Evolutionary conservation across 176 grass and related monocot species (phyloP).

Genomic region (Cymbopogon citratus): DNA sequence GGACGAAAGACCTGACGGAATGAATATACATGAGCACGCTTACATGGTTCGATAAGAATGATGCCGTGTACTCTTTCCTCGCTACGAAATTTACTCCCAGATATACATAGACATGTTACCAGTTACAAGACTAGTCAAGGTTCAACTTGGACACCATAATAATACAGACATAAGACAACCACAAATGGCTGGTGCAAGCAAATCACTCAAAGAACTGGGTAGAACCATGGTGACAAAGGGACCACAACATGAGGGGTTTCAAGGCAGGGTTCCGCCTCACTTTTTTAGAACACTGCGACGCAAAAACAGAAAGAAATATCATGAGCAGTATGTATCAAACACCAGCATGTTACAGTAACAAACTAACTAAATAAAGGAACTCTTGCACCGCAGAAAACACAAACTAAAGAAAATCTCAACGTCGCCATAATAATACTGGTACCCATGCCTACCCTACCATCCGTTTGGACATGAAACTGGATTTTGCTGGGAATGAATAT

Average conservation of each 20-base stretch:
- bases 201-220: not conserved
- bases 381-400: not conserved
- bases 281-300: slow-evolving; percentile 59
- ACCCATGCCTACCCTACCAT: not conserved
- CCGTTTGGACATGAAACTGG: not conserved
- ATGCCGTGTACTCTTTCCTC: not conserved
- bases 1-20: not conserved
- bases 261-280: slow-evolving; percentile 5
- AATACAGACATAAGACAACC: slow-evolving; percentile 5
- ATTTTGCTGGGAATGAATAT: not conserved
- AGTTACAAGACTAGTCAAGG: not conserved
- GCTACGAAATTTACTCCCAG: slow-evolving; percentile 18
- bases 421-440: not conserved
- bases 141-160: slow-evolving; percentile 12
- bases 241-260: not conserved
- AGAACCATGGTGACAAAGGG: not conserved
- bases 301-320: not conserved
- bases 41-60: slow-evolving; percentile 20
- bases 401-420: not conserved
- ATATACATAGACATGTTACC: slow-evolving; percentile 34
- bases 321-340: not conserved
- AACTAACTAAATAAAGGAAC: too few species aligned
- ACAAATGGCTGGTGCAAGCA: not conserved
- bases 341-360: too few species aligned
- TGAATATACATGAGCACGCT: slow-evolving; percentile 23